Evolutionary conservation across 2,329 filamentous ascomycete genomes (phyloP), one percentile per base, ranked within the genome.

Genomic region (Verticillium klebahnii): DNA sequence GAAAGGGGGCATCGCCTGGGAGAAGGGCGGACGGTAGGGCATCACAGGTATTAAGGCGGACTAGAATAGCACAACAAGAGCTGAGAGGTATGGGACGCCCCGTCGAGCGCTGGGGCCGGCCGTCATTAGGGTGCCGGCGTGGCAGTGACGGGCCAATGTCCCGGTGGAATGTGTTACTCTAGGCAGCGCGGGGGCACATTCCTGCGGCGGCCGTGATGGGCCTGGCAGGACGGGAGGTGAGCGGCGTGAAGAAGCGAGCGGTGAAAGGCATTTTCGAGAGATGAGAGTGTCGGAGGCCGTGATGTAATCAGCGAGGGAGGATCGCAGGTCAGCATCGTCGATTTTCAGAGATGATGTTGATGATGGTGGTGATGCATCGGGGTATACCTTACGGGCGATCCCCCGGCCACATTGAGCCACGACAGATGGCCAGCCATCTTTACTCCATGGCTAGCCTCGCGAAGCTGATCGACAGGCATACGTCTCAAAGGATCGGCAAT

Each of bases 131-230:
- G 45, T 52, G 45, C 45, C 17, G 45, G 45, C 45, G 45, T 52
- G 45, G 45, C 19, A 52, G 45, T 52, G 45, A 52, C 45, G 19
- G 45, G n/a, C 19, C 58, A 59, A 59, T 59, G 58, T 59, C 58
- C 58, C n/a, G 45, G 4, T 54, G 58, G 58, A 59, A 59, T 59
- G 58, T 54, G 58, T 59, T 55, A 45, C 58, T 54, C 15, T 19
- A 58, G 57, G 57, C 57, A 58, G 57, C 57, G 11, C 58, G 36
- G 58, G 45, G 58, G 29, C 14, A 32, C 58, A 59, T 59, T 59
- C 58, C 58, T 36, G 32, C 8, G 29, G 8, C 34, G 45, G 45
- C n/a, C 19, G 45, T 23, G 45, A 52, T 14, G 45, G 19, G 45
- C 34, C 34, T 36, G 8, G 12, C 11, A 14, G n/a, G 45, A 52